phyloP scores from a whole-genome alignment of 306 rosid genomes.

The Carpinus viminea region DNA sequence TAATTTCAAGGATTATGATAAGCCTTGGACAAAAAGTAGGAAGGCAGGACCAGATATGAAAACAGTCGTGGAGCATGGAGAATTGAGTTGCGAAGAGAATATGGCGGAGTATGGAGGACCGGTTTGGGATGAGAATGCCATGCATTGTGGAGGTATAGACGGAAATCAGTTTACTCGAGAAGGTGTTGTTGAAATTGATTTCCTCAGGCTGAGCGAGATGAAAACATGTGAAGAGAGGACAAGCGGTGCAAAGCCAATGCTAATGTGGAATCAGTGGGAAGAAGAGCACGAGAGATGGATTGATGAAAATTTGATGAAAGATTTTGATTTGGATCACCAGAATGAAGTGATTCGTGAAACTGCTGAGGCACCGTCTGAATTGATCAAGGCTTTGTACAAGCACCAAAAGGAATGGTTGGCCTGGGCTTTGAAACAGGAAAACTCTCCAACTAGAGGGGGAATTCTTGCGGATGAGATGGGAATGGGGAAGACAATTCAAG shows the following conservation, averaged over 20 bases:
- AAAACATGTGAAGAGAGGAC: conserved; percentile 23
- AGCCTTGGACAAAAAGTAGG: conserved; percentile 12
- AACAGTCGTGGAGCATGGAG: background rate
- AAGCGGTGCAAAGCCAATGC: conserved; percentile 26
- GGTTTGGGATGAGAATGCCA: conserved; percentile 6
- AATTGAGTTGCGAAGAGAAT: no score
- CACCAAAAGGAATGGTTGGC: conserved; percentile 93
- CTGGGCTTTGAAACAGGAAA: conserved; percentile 87
- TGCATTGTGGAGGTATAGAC: conserved; percentile 4
- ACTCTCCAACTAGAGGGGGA: conserved; percentile 64
- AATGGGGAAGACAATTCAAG: conserved; percentile 97
- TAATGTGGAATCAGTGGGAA: conserved; percentile 74
- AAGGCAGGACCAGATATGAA: conserved; percentile 27
- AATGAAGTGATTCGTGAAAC: conserved; percentile 56
- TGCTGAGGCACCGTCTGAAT: conserved; percentile 66
- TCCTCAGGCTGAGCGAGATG: conserved; percentile 15
- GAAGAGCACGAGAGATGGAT: conserved; percentile 65
- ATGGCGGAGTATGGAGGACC: background rate
- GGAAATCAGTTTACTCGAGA: background rate
- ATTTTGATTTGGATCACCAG: conserved; percentile 46
- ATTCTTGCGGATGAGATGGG: conserved; percentile 99
- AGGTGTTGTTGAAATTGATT: conserved; percentile 11
- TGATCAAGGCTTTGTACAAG: conserved; percentile 69
- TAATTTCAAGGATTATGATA: conserved; percentile 22
- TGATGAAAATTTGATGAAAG: conserved; percentile 44